A percentile compares a stretch with the other conserved stretches of the same genome.
Evolutionary conservation across 2,329 filamentous ascomycete genomes (phyloP).

Genomic region (Alternaria atra): DNA sequence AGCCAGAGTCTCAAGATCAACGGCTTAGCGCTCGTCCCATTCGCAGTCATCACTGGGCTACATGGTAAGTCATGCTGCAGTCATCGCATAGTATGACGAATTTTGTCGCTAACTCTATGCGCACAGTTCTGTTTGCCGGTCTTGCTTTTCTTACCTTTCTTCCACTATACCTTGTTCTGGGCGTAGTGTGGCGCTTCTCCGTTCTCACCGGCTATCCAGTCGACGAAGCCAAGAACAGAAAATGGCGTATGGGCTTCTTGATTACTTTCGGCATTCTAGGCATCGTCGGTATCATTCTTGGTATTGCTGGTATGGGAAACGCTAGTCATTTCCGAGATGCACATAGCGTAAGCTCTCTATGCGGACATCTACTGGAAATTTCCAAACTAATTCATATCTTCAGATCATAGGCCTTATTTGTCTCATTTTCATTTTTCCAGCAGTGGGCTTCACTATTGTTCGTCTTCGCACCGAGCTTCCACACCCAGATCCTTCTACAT

Average conservation of each 20-base stretch:
- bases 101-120: not conserved
- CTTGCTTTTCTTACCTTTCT: constrained; percentile 39
- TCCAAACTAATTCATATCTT: not conserved
- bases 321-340: constrained; percentile 33
- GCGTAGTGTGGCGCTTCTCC: constrained; percentile 37
- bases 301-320: constrained; percentile 38
- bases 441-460: constrained; percentile 24
- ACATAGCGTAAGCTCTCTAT: constrained; percentile 30
- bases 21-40: constrained; percentile 25
- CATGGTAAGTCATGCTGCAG: constrained; percentile 26
- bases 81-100: not conserved
- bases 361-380: no score
- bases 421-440: constrained; percentile 30
- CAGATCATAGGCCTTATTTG: constrained; percentile 38
- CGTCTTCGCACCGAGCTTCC: constrained; percentile 34
- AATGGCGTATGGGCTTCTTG: constrained; percentile 36
- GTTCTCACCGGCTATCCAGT: constrained; percentile 35
- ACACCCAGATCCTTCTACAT: constrained; percentile 28
- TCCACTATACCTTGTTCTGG: constrained; percentile 37
- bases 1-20: constrained; percentile 33
- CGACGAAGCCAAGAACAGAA: constrained; percentile 34
- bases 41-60: constrained; percentile 31
- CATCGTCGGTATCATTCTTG: constrained; percentile 31
- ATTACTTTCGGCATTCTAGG: constrained; percentile 26
- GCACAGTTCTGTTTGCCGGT: constrained; percentile 28